Evolutionary conservation across 129 eudicot genomes (phyloP), one percentile per base, ranked within the genome.

Genomic region (Tagetes patula): DNA sequence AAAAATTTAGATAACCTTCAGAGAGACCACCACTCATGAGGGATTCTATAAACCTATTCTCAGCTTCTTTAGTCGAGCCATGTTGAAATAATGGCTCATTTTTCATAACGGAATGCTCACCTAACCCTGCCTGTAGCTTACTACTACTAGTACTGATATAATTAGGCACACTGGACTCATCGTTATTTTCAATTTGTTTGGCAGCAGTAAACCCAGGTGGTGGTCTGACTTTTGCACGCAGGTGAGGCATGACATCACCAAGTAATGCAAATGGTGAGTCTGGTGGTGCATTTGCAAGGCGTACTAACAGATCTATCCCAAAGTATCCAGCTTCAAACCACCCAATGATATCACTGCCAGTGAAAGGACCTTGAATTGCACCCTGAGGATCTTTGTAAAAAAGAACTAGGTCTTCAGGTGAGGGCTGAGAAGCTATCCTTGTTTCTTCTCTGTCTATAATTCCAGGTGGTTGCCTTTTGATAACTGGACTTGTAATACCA

Each of bases 161-260:
- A 79, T 74, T 85, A 1, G 81, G 72, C 70, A 55, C 71, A 81
- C 59, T 67, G 42, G 94, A 55, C 14, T 75, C 79, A 71, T 85
- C 96, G 41, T 63, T 65, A 34, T 70, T 63, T 74, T 90, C 99
- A 71, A 52, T 82, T 70, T 81, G 88, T 76, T 90, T 90, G 30
- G 94, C 70, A 42, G 91, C 82, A 52, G 63, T 75, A 61, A 95
- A 95, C 50, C 99, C 99, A 64, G 99, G 99, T 52, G 99, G 99
- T 8, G 99, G 89, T 41, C 93, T 81, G 67, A 85, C 91, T 70
- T 95, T 95, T 8, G 97, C 92, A 43, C 91, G 91, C 65, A 95
- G 83, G 52, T 95, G 99, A 41, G 99, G 99, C 99, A 95, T 95
- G 54, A 90, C 99, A 80, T 95, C 99, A 69, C 99, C 99, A 67